Evolutionary conservation across 2,329 filamentous ascomycete genomes (phyloP).

Genomic region (Drechmeria coniospora): DNA sequence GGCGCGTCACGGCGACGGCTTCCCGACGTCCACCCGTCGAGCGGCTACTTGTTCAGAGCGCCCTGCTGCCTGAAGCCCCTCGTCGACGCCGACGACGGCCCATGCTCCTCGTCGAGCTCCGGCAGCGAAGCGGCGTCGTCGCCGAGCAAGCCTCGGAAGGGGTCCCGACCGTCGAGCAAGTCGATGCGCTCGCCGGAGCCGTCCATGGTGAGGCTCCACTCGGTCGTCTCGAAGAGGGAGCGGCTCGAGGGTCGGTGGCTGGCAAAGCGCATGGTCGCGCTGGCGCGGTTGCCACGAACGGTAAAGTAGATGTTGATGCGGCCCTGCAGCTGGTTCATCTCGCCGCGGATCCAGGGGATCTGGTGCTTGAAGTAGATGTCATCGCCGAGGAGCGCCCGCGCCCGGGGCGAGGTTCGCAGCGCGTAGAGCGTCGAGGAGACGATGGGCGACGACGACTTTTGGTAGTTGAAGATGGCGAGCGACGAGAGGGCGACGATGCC

Average conservation of each 20-base stretch:
- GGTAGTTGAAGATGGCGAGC: constrained; percentile 97
- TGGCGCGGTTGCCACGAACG: constrained; percentile 62
- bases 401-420: constrained; percentile 62
- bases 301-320: constrained; percentile 74
- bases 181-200: constrained; percentile 45
- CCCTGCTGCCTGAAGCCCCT: constrained; percentile 38
- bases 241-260: constrained; percentile 50
- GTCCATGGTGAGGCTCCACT: constrained; percentile 69
- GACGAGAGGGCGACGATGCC: constrained; percentile 53
- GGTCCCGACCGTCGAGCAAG: constrained; percentile 57
- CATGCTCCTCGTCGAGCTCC: constrained; percentile 20
- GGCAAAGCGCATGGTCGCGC: constrained; percentile 65
- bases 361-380: constrained; percentile 67
- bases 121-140: constrained; percentile 16
- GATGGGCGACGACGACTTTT: constrained; percentile 76
- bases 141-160: constrained; percentile 41
- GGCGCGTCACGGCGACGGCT: no score
- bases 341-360: constrained; percentile 71
- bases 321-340: constrained; percentile 89
- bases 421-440: constrained; percentile 87
- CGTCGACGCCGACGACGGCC: no score
- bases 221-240: constrained; percentile 65
- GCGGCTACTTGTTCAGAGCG: constrained; percentile 15
- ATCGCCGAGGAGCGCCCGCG: constrained; percentile 68
- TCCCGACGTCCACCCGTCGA: not conserved